Base-by-base conservation (phyloP, 306 rosid species). In the Lotus japonicus region DNA sequence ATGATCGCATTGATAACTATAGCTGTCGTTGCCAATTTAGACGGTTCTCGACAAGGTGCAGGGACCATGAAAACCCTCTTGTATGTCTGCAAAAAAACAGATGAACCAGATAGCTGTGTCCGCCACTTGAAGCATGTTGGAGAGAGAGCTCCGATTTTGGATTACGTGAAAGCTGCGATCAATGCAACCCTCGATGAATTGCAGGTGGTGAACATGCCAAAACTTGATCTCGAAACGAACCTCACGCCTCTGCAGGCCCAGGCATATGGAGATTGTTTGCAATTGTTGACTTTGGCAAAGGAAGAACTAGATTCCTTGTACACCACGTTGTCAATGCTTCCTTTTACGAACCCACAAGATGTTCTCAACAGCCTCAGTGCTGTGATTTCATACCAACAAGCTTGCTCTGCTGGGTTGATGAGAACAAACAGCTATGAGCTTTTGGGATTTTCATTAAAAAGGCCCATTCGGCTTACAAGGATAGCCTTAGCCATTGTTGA, bases 341-440 rank as follows among this genome's bases (percentile, higher is more conserved):
- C 4, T 0, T 33, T 41, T 4, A 58, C 61, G 49, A 9, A 58
- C 5, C 11, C 4, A 4, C 23, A 31, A 26, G 78, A 66, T 38
- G 12, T 61, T 11, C 18, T 67, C 19, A 71, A 35, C 21, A 45
- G 68, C 50, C 31, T 75, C 54, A 75, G 84, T 52, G 78, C 78
- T 44, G 59, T 71, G 4, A 36, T 80, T 31, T 58, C 84, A 7
- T 75, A 80, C 50, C 84, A 76, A 53, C 80, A 64, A 50, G 39
- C 75, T 28, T 80, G 78, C 11, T 12, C 54, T 17, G 70, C 66
- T 9, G 75, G 53, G 15, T 26, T 76, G 9, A 5, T 42, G n/a
- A 18, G 33, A 71, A 71, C 44, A 41, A 31, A 48, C 45, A 70
- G 11, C 18, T 64, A 7, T 5, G 45, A 44, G 1, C 1, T 46